These are phyloP conservation scores for Russula earlei DNA, from an alignment of 768 basidiomycete genomes.

Conservation along the genomic window DNA sequence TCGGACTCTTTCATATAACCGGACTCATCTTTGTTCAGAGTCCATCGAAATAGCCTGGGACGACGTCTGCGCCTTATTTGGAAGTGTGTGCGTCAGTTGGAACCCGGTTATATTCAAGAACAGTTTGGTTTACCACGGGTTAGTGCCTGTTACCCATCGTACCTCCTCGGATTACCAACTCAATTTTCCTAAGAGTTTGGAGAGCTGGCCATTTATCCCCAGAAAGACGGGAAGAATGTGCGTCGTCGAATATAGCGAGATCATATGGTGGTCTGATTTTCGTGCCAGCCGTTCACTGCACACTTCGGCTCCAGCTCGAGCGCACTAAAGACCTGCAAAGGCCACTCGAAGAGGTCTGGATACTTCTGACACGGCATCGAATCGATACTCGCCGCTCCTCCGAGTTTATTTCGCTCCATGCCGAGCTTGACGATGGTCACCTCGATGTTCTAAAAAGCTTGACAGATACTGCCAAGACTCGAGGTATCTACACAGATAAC, in stretches of 20 bases:
- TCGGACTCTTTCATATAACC: neutral
- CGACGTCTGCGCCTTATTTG: constrained; percentile 61
- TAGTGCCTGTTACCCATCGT: constrained; percentile 17
- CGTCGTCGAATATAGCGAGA: neutral
- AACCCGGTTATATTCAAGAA: constrained; percentile 53
- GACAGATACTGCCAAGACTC: neutral
- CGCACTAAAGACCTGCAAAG: neutral
- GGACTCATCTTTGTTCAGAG: constrained; percentile 5
- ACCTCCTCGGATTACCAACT: neutral
- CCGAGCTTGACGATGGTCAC: constrained; percentile 33
- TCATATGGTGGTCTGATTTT: neutral
- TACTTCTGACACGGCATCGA: constrained; percentile 74
- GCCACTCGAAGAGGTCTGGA: constrained; percentile 49
- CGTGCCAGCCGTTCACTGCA: constrained; percentile 31
- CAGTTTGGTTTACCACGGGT: constrained; percentile 59
- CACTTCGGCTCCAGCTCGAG: constrained; percentile 34
- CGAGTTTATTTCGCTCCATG: constrained; percentile 62
- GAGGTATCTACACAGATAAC: constrained; percentile 19
- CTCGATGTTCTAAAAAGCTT: neutral
- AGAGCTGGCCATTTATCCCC: constrained; percentile 23
- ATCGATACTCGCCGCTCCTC: constrained; percentile 44
- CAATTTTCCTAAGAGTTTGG: constrained; percentile 23
- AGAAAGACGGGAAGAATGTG: constrained; percentile 26
- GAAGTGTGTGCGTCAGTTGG: constrained; percentile 84
- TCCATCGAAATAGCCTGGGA: constrained; percentile 57